Conservation (phyloP, 2,329 filamentous ascomycete genomes). For the Ambrosiella cleistominuta region DNA sequence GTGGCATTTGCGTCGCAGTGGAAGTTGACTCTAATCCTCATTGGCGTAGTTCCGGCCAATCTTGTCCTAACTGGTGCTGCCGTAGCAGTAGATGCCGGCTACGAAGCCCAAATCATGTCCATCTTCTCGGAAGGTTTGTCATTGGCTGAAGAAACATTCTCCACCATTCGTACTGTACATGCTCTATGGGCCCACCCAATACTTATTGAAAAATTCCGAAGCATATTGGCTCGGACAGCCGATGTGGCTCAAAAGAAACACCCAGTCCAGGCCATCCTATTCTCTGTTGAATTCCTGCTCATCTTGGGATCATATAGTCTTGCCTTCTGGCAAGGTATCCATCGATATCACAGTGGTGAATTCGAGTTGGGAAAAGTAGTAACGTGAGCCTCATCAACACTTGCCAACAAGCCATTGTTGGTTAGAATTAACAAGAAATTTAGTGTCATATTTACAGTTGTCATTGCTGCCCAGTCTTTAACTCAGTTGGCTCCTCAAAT, state of each 20-base stretch:
- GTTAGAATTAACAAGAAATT: background rate
- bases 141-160: slow-evolving; percentile 32
- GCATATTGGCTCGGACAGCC: slow-evolving; percentile 24
- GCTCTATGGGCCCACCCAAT: slow-evolving; percentile 32
- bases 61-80: slow-evolving; percentile 24
- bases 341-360: slow-evolving; percentile 28
- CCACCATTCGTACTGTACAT: slow-evolving; percentile 31
- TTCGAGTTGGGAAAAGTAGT: slow-evolving; percentile 30
- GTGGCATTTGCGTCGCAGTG: slow-evolving; percentile 25
- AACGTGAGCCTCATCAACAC: slow-evolving; percentile 21
- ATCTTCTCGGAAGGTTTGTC: slow-evolving; percentile 26
- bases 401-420: background rate
- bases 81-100: slow-evolving; percentile 23
- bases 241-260: slow-evolving; percentile 27
- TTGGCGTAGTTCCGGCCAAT: slow-evolving; percentile 28
- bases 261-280: slow-evolving; percentile 25
- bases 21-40: slow-evolving; percentile 27
- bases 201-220: slow-evolving; percentile 25
- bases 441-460: slow-evolving; percentile 30
- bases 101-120: slow-evolving; percentile 27
- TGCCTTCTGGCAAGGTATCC: slow-evolving; percentile 34
- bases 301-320: slow-evolving; percentile 30
- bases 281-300: slow-evolving; percentile 29
- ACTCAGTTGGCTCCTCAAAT: slow-evolving; percentile 31
- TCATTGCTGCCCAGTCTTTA: slow-evolving; percentile 28